Base-by-base conservation (phyloP, 306 rosid genomes). In the Cicer judaicum region DNA sequence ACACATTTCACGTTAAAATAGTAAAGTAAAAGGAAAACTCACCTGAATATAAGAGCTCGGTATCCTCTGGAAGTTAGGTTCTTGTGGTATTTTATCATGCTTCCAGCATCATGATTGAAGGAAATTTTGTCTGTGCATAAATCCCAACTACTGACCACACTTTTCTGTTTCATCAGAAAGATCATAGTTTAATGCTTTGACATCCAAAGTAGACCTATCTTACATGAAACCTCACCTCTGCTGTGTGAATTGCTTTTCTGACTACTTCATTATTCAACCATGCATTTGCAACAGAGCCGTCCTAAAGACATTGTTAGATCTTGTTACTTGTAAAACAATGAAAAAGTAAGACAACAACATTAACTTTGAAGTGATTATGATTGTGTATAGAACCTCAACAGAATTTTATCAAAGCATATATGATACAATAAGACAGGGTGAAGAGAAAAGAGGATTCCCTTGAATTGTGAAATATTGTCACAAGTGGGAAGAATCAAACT, bases 1-100 rank as follows among this genome's bases (percentile, higher is more conserved):
- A 29, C 36, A 5, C 36, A 29, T 29, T 29, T 29, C 36, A 0
- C 36, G 36, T 29, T 29, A 29, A 29, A 29, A 29, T 29, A 29
- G 36, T 29, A 3, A 29, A 29, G 36, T 29, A 29, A 29, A 3
- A 29, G 36, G 36, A 29, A 29, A 55, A 79, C 14, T 80, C 68
- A 89, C 98, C 98, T 94, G 87, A n/a, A 91, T 65, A 94, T 90
- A 44, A 94, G 96, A 12, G 96, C 96, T 10, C 88, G 81, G 73
- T 91, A 94, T 63, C 98, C 97, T 80, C 54, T 81, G 5, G 83
- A 77, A 66, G 98, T 91, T 62, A 94, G 90, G 86, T 89, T 91
- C 84, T 74, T 87, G 87, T 91, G 98, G 81, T 76, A 91, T 6
- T 68, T 77, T 82, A 94, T 91, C 98, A 93, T 93, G 85, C 98